Conservation (phyloP, 2,329 filamentous ascomycete species). For the Balansia obtecta region DNA sequence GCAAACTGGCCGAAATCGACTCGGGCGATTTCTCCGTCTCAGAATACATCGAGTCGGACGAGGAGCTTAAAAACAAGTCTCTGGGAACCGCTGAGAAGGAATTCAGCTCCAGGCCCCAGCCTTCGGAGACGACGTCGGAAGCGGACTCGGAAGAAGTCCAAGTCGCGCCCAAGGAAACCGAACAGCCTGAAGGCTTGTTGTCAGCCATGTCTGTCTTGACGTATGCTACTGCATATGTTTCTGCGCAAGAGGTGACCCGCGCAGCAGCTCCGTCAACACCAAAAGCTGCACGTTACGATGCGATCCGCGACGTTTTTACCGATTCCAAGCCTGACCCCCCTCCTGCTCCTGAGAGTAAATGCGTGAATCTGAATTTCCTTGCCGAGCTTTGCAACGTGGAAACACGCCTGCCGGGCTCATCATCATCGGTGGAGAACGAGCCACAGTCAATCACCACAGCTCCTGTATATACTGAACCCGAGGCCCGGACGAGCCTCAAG, state of each 20-base stretch:
- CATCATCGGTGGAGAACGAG: constrained; percentile 6
- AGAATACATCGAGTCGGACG: constrained; percentile 21
- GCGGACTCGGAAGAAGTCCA: constrained; percentile 12
- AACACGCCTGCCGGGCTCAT: constrained; percentile 13
- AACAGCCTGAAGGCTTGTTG: constrained; percentile 14
- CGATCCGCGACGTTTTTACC: constrained; percentile 30
- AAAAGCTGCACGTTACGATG: constrained; percentile 23
- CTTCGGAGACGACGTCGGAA: constrained; percentile 16
- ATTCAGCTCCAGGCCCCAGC: constrained; percentile 17
- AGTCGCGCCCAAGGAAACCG: constrained; percentile 3
- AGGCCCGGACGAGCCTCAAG: constrained; percentile 11
- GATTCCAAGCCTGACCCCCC: constrained; percentile 20
- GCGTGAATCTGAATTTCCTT: constrained; percentile 19
- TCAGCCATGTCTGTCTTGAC: constrained; percentile 18
- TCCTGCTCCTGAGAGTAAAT: constrained; percentile 13
- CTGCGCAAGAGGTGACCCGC: constrained; percentile 16
- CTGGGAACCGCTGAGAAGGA: constrained; percentile 23
- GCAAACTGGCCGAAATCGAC: constrained; percentile 22
- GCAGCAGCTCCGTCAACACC: constrained; percentile 14
- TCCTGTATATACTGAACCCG: background rate
- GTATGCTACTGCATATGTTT: constrained; percentile 20
- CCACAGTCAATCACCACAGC: background rate
- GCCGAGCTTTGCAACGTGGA: constrained; percentile 23
- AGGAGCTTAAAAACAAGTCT: constrained; percentile 22
- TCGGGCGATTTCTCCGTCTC: constrained; percentile 20